Evolutionary conservation across 1,139 yeast species (phyloP).

Genomic region (Sugiyamaella xylanicola): DNA sequence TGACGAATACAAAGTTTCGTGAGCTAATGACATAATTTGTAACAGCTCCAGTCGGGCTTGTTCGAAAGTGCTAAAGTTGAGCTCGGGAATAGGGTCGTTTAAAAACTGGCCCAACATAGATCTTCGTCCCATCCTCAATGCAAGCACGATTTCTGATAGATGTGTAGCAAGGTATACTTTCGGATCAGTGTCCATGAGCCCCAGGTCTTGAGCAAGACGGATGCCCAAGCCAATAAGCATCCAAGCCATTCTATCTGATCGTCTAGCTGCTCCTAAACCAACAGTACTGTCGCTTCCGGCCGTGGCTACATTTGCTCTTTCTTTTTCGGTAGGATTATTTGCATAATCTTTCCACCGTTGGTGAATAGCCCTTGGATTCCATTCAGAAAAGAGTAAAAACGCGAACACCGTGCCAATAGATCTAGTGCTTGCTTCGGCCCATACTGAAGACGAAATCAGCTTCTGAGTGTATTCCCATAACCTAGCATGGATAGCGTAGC

Average conservation of each 20-base stretch:
- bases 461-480: constrained; percentile 84
- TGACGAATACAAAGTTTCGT: constrained; percentile 71
- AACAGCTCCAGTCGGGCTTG: constrained; percentile 77
- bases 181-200: constrained; percentile 71
- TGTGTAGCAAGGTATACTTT: constrained; percentile 82
- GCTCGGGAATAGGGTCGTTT: constrained; percentile 39
- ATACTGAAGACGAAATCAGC: constrained; percentile 80
- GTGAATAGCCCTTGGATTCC: constrained; percentile 95
- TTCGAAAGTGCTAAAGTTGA: constrained; percentile 62
- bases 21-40: constrained; percentile 79
- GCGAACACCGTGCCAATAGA: constrained; percentile 86
- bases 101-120: constrained; percentile 41
- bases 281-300: constrained; percentile 48
- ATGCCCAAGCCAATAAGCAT: constrained; percentile 88
- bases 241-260: constrained; percentile 92
- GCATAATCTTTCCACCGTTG: constrained; percentile 90
- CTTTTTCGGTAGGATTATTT: constrained; percentile 45
- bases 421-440: constrained; percentile 93
- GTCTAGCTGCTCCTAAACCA: constrained; percentile 81
- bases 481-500: constrained; percentile 56
- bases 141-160: constrained; percentile 65
- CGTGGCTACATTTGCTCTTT: constrained; percentile 28
- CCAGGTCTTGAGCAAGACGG: constrained; percentile 84
- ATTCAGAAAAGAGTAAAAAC: constrained; percentile 82
- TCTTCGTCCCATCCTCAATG: constrained; percentile 43